Evolutionary conservation across 306 rosid genomes (phyloP).

Genomic region (Quillaja saponaria): DNA sequence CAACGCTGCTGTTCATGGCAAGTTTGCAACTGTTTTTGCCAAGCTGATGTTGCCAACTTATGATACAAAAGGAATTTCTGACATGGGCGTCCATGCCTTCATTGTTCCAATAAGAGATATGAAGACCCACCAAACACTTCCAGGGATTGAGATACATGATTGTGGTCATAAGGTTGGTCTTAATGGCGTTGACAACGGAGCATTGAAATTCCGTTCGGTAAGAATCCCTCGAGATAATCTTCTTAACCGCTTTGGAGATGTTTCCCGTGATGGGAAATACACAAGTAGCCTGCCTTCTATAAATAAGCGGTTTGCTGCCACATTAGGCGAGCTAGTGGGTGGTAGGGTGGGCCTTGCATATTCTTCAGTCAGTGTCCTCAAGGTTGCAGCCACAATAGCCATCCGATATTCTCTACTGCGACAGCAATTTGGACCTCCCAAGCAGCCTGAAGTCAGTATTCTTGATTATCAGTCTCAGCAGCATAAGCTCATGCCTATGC

Average conservation of each 20-base stretch:
- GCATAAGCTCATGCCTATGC: slow-evolving; percentile 98
- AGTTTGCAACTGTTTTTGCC: slow-evolving; percentile 90
- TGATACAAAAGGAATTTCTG: slow-evolving; percentile 62
- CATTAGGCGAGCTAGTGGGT: slow-evolving; percentile 94
- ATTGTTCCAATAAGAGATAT: slow-evolving; percentile 89
- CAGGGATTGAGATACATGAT: slow-evolving; percentile 92
- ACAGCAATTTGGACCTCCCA: slow-evolving; percentile 95
- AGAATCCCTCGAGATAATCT: slow-evolving; percentile 95
- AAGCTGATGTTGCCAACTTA: slow-evolving; percentile 70
- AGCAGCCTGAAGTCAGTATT: slow-evolving; percentile 84
- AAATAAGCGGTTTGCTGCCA: slow-evolving; percentile 90
- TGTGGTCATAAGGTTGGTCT: slow-evolving; percentile 96
- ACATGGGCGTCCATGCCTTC: slow-evolving; percentile 98
- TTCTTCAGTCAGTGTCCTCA: slow-evolving; percentile 87
- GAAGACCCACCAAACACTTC: slow-evolving; percentile 83
- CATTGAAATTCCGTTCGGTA: slow-evolving; percentile 76
- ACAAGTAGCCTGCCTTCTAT: slow-evolving; percentile 72
- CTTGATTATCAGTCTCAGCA: slow-evolving; percentile 98
- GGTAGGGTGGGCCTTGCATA: slow-evolving; percentile 96
- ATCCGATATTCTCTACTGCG: slow-evolving; percentile 85
- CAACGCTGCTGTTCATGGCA: slow-evolving; percentile 97
- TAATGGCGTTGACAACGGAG: slow-evolving; percentile 97
- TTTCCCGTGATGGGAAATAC: slow-evolving; percentile 88
- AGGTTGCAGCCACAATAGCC: slow-evolving; percentile 77
- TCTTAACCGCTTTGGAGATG: slow-evolving; percentile 93